Percentiles rank a stretch among this genome's conserved stretches.
These are phyloP conservation scores for Recurvomyces mirabilis DNA, from an alignment of 495 filamentous ascomycete genomes.

Conservation along the genomic window DNA sequence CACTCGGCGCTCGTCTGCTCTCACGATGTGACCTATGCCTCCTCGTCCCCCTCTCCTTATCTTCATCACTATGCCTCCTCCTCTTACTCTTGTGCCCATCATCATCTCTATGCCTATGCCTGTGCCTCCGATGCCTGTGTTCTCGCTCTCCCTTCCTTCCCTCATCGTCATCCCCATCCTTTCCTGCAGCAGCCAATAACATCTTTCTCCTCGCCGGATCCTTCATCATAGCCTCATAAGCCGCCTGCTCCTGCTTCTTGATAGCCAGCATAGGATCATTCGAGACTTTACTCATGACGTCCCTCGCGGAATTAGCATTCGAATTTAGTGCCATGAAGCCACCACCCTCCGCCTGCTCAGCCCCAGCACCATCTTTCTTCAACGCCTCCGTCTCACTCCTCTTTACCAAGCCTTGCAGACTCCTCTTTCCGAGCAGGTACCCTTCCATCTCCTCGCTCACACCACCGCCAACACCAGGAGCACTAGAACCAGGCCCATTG, in stretches of 20 bases:
- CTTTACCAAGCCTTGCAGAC: conserved; percentile 73
- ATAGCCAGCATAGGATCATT: conserved; percentile 86
- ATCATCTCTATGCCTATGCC: conserved; percentile 38
- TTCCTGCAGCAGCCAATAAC: conserved; percentile 50
- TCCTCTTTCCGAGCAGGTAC: conserved; percentile 81
- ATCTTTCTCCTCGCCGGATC: conserved; percentile 62
- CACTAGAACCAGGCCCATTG: conserved; percentile 67
- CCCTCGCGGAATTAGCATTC: conserved; percentile 53
- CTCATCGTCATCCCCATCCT: conserved; percentile 25
- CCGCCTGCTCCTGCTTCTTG: conserved; percentile 82
- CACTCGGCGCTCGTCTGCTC: conserved; percentile 8
- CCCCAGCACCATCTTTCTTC: conserved; percentile 48
- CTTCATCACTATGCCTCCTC: conserved; percentile 18
- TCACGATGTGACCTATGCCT: conserved; percentile 20
- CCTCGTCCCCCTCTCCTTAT: conserved; percentile 27
- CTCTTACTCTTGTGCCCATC: conserved; percentile 19
- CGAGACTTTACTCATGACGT: conserved; percentile 71
- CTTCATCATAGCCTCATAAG: conserved; percentile 80
- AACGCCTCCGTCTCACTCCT: conserved; percentile 71
- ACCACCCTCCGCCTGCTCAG: conserved; percentile 35
- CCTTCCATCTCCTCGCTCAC: conserved; percentile 90
- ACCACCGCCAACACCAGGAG: conserved; percentile 62
- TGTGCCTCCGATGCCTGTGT: conserved; percentile 35
- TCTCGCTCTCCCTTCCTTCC: conserved; percentile 33
- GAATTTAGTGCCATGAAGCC: conserved; percentile 45